Conservation (phyloP, 2,329 filamentous ascomycete species). For the Chrysoporthe austroafricana region DNA sequence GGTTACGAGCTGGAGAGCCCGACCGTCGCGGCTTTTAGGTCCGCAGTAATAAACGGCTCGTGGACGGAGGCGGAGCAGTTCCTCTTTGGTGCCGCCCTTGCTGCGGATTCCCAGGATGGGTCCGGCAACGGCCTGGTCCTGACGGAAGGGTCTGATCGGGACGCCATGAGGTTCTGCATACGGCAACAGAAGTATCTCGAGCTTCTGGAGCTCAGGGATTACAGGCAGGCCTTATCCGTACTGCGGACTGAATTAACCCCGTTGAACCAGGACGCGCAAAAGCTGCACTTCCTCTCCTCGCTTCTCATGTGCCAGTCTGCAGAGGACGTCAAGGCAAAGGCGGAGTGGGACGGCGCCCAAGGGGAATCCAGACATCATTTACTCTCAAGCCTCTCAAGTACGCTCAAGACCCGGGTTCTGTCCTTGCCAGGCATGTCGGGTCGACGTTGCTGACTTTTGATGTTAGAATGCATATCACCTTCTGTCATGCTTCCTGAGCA, state of each 20-base stretch:
- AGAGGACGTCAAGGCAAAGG: slow-evolving; percentile 75
- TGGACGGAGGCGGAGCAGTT: slow-evolving; percentile 88
- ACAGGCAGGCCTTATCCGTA: slow-evolving; percentile 76
- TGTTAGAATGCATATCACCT: slow-evolving; percentile 82
- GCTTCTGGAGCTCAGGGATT: slow-evolving; percentile 76
- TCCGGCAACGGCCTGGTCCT: slow-evolving; percentile 69
- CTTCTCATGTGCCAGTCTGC: slow-evolving; percentile 85
- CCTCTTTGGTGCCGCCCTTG: slow-evolving; percentile 60
- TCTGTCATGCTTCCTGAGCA: slow-evolving; percentile 97
- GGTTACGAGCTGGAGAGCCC: slow-evolving; percentile 85
- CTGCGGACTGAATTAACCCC: slow-evolving; percentile 87
- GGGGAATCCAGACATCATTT: slow-evolving; percentile 75
- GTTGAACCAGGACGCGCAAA: slow-evolving; percentile 75
- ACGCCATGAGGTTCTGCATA: slow-evolving; percentile 84
- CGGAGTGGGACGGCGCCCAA: slow-evolving; percentile 82
- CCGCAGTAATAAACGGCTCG: slow-evolving; percentile 75
- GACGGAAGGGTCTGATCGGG: slow-evolving; percentile 72
- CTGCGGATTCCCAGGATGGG: slow-evolving; percentile 38
- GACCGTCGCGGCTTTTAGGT: slow-evolving; percentile 83
- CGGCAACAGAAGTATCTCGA: slow-evolving; percentile 96
- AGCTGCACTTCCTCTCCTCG: slow-evolving; percentile 83
- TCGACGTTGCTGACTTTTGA: slow-evolving; percentile 30
- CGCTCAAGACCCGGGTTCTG: slow-evolving; percentile 16
- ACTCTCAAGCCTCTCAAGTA: slow-evolving; percentile 83
- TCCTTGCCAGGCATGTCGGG: neutral